phyloP scores from a whole-genome alignment of 352 stramenopile genomes.

The Phytophthora rubi region DNA sequence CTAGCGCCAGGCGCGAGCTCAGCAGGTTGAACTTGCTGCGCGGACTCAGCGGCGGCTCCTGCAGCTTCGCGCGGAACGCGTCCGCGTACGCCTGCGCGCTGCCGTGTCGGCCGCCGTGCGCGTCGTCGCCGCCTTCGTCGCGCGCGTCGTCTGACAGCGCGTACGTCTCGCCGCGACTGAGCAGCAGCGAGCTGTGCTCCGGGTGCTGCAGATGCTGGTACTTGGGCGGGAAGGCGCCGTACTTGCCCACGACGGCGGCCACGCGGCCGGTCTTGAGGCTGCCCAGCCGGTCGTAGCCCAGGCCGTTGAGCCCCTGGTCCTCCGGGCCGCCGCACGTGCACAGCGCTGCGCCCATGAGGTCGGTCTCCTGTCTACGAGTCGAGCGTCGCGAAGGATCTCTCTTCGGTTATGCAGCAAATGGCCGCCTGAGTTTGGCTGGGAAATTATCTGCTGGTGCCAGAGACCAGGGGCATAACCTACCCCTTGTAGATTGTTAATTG shows the following conservation, averaged over 20 bases:
- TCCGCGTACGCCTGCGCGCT: constrained; percentile 65
- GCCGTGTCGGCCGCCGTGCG: constrained; percentile 11
- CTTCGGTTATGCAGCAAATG: constrained; percentile 23
- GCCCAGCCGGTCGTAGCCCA: constrained; percentile 50
- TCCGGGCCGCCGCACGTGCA: constrained; percentile 58
- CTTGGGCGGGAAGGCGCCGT: constrained; percentile 41
- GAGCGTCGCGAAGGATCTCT: constrained; percentile 24
- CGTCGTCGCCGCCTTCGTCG: constrained; percentile 29
- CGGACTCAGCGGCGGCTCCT: constrained; percentile 72
- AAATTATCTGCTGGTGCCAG: background rate
- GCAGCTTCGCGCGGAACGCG: constrained; percentile 72
- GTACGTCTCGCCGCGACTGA: constrained; percentile 65
- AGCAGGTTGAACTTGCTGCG: constrained; percentile 75
- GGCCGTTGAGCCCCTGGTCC: constrained; percentile 44
- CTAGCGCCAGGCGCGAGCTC: constrained; percentile 33
- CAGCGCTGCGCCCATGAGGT: constrained; percentile 55
- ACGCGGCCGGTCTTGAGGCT: constrained; percentile 38
- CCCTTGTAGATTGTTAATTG: background rate
- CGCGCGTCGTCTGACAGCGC: constrained; percentile 56
- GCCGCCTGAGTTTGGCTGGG: constrained; percentile 15
- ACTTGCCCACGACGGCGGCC: constrained; percentile 38
- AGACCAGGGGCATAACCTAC: background rate
- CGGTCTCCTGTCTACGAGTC: background rate
- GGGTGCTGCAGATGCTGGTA: constrained; percentile 40
- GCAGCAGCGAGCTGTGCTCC: constrained; percentile 44